These are phyloP conservation scores for Schizochytrium sp. DNA, from an alignment of 108 stramenopile species.

Conservation along the genomic window DNA sequence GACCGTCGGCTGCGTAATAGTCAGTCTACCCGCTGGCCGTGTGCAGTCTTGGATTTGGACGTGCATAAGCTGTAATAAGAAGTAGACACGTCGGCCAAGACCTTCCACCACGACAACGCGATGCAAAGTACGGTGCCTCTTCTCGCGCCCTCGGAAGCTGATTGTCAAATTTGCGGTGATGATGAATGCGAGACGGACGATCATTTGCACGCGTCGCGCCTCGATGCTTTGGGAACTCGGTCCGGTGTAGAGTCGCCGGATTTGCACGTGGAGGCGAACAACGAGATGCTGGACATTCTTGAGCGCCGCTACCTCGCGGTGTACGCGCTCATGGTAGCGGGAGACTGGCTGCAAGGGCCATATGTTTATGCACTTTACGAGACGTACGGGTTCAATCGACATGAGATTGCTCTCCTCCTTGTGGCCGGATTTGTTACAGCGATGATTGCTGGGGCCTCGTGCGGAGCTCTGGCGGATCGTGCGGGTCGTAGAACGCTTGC, in stretches of 20 bases:
- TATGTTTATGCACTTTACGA: constrained; percentile 93
- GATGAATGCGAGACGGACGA: no score
- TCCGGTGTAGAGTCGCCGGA: neutral
- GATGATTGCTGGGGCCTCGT: constrained; percentile 85
- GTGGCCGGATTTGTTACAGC: constrained; percentile 83
- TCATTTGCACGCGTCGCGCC: no score
- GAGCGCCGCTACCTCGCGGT: constrained; percentile 75
- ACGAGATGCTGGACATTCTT: constrained; percentile 33
- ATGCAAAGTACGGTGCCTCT: no score
- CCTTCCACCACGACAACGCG: no score
- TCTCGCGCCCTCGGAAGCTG: no score
- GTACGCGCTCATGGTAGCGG: constrained; percentile 87
- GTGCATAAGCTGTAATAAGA: no score
- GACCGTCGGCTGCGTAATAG: no score
- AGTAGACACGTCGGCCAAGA: no score
- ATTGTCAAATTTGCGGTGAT: no score
- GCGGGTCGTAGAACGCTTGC: constrained; percentile 78
- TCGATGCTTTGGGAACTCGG: no score
- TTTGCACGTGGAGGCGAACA: neutral
- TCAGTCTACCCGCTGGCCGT: no score
- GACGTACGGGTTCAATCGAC: constrained; percentile 73
- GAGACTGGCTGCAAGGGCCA: constrained; percentile 99
- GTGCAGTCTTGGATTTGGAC: no score
- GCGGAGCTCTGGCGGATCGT: constrained; percentile 81
- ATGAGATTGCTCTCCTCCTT: constrained; percentile 78